Evolutionary conservation across 2,329 filamentous ascomycete species (phyloP).

Genomic region (Calonectria pteridis): DNA sequence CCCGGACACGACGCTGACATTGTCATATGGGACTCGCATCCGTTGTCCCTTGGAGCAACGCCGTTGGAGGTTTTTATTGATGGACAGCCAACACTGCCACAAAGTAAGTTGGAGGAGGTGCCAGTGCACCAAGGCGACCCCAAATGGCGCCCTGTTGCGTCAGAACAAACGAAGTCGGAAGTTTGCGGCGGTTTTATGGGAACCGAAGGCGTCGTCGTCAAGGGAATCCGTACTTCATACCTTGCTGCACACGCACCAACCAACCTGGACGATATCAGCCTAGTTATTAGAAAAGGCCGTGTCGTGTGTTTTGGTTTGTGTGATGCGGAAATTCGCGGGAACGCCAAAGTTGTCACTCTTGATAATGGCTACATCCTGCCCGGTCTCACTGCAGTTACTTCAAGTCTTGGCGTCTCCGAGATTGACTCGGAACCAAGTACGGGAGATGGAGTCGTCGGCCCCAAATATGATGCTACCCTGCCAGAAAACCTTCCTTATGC

Average conservation of each 20-base stretch:
- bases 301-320: not conserved
- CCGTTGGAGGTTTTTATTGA: slow-evolving; percentile 63
- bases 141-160: not conserved
- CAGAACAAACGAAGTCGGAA: not conserved
- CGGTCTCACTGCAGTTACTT: not conserved
- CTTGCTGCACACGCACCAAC: not conserved
- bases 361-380: not conserved
- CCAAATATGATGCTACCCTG: slow-evolving; percentile 47
- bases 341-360: not conserved
- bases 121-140: not conserved
- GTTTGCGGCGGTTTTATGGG: not conserved
- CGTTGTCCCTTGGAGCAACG: slow-evolving; percentile 58
- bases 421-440: not conserved
- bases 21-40: slow-evolving; percentile 63
- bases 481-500: slow-evolving; percentile 25
- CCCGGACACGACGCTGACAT: slow-evolving; percentile 63
- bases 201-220: not conserved
- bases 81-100: slow-evolving; percentile 40
- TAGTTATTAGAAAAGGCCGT: not conserved
- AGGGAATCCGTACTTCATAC: not conserved
- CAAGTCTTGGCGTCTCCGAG: not conserved
- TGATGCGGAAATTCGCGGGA: not conserved
- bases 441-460: not conserved
- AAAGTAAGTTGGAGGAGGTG: not conserved
- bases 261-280: not conserved